Base-by-base conservation (phyloP, 1,284 basidiomycete species). In the Apiotrichum porosum region DNA sequence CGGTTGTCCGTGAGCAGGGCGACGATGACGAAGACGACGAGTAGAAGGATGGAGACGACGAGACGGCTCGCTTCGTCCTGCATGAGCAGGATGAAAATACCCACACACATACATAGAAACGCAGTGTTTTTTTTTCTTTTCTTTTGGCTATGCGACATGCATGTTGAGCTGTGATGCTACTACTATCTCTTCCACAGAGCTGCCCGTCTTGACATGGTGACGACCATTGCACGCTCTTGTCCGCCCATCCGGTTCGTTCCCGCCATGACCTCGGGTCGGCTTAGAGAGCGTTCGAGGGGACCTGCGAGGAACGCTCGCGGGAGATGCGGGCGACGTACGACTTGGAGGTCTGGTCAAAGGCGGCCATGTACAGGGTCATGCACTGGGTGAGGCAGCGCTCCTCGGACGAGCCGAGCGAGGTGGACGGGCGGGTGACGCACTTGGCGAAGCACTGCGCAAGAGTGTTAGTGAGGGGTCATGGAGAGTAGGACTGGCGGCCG, bases 1-100 rank as follows among this genome's bases (percentile, higher is more conserved):
- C 78, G 9, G 71, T 92, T 22, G 94, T 88, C 80, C 83, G 84
- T 61, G 69, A 68, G 37, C 66, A 72, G 54, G 75, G 70, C 39
- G 70, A 67, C 23, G 75, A 71, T 47, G 69, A 71, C 31, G 69
- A 73, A 15, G 38, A 37, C 31, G 41, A 41, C 24, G 42, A 43
- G 49, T 48, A 47, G 30, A 17, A 17, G n/a, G 42, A 18, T n/a
- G 26, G 4, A 9, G 17, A 10, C 13, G 21, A 5, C 34, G n/a
- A 24, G 23, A 18, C 8, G 35, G 35, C n/a, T n/a, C n/a, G n/a
- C n/a, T n/a, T n/a, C n/a, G n/a, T n/a, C n/a, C n/a, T n/a, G n/a
- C n/a, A n/a, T n/a, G 17, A 28, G 26, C 26, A 28, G 26, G 26
- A 28, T n/a, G n/a, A n/a, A n/a, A n/a, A n/a, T n/a, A n/a, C n/a